phyloP scores from a whole-genome alignment of 2,329 filamentous ascomycete genomes.

The Phialocephala subalpina region DNA sequence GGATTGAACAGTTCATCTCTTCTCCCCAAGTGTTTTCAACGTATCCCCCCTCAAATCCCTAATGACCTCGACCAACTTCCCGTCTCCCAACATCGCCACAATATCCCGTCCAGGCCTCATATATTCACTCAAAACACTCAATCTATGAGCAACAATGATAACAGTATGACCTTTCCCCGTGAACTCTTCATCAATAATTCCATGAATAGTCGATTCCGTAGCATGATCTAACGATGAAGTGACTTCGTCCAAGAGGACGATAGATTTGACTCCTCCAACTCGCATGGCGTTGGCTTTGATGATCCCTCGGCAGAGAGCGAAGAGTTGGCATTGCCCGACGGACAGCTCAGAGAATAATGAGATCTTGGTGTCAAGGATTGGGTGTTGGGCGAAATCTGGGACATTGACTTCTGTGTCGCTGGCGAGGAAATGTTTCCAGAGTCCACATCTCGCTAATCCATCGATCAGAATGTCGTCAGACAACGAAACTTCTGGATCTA shows the following conservation, averaged over 20 bases:
- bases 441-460: slow-evolving; percentile 19
- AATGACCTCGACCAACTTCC: slow-evolving; percentile 15
- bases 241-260: slow-evolving; percentile 53
- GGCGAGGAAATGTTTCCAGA: slow-evolving; percentile 25
- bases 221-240: slow-evolving; percentile 49
- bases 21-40: not conserved
- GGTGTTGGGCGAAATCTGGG: slow-evolving; percentile 18
- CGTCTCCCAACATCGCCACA: slow-evolving; percentile 41
- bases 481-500: slow-evolving; percentile 36
- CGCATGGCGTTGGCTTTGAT: slow-evolving; percentile 39
- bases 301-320: slow-evolving; percentile 56
- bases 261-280: slow-evolving; percentile 36
- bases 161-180: slow-evolving; percentile 40
- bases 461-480: slow-evolving; percentile 33
- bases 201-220: slow-evolving; percentile 45
- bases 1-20: too few species aligned
- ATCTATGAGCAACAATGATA: slow-evolving; percentile 47
- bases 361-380: slow-evolving; percentile 40
- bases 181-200: slow-evolving; percentile 46
- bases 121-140: slow-evolving; percentile 33
- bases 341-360: slow-evolving; percentile 43
- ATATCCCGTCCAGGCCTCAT: slow-evolving; percentile 40
- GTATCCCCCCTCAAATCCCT: not conserved
- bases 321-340: slow-evolving; percentile 54
- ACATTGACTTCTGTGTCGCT: not conserved